phyloP scores from a whole-genome alignment of 1,284 basidiomycete species.

The Puccinia hordei region DNA sequence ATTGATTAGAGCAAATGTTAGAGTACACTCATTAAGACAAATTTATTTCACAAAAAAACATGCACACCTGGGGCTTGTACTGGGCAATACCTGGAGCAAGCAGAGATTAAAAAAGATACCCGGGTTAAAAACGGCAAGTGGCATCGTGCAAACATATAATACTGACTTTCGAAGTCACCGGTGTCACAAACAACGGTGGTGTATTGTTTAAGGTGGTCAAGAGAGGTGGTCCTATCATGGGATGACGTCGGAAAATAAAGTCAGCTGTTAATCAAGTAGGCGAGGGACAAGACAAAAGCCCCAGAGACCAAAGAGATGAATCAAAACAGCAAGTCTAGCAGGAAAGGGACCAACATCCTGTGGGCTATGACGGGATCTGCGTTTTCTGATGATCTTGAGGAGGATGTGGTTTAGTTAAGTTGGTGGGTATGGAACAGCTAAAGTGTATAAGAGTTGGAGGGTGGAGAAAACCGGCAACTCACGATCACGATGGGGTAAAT shows the following conservation, averaged over 20 bases:
- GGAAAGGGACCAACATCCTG: not conserved
- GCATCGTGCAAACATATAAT: not conserved
- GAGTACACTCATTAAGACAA: not conserved
- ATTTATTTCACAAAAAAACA: not conserved
- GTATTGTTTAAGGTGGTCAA: slow-evolving; percentile 82
- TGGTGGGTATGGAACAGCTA: not conserved
- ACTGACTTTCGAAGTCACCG: slow-evolving; percentile 51
- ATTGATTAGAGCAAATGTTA: not conserved
- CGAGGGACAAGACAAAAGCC: not conserved
- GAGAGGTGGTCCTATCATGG: slow-evolving; percentile 69
- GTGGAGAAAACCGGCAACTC: not conserved
- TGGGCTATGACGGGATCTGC: not conserved
- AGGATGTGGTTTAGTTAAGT: not conserved
- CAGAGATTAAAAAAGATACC: not conserved
- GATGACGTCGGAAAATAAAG: not conserved
- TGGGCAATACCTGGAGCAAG: slow-evolving; percentile 44
- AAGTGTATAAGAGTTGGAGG: not conserved
- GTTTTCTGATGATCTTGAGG: not conserved
- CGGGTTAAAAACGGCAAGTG: not conserved
- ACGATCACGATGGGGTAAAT: not conserved
- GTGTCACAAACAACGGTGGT: slow-evolving; percentile 68
- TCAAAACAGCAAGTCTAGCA: not conserved
- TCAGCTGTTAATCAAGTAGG: not conserved
- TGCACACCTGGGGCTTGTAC: slow-evolving; percentile 45
- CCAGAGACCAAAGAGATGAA: too few species aligned